Evolutionary conservation across 1,139 yeast species (phyloP), one percentile per base, ranked within the genome.

Genomic region (Geotrichum macrosporum): DNA sequence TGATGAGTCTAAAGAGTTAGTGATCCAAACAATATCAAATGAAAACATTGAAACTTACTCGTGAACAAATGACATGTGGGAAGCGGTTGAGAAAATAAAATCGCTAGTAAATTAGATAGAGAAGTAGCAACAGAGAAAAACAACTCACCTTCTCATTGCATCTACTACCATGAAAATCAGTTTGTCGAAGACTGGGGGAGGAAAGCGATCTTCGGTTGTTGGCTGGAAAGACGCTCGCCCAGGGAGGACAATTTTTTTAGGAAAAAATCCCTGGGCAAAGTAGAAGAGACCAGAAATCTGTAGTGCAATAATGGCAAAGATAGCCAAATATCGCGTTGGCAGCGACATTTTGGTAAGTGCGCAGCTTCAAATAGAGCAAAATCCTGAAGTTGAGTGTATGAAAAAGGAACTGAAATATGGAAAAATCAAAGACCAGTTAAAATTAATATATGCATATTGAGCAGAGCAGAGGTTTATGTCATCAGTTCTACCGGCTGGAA

Each of bases 161-260:
- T 94, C 99, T 5, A 94, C 82, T 2, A 94, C 94, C 78, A 94
- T 80, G 27, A 94, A 64, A 1, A 92, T 78, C 33, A 88, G 65
- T 54, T 78, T 80, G 46, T 80, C 75, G 61, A 87, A 92, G 46
- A 74, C 75, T 1, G 84, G 76, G 42, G 50, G 19, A 47, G 59
- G 44, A 54, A 56, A 39, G 53, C 35, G 50, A 56, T 59, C 40
- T 47, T 44, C 12, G 56, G 52, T 31, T 56, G 50, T 41, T 62
- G 50, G 50, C 49, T 55, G 59, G 56, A 31, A 59, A 55, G 54
- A 68, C 10, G 61, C 55, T 46, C 58, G 62, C 1, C 95, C 95
- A 2, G 78, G 75, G 13, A 84, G 67, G 0, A 81, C 80, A 1
- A 78, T 80, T 59, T 92, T 88, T 29, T 88, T 81, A 0, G 98